phyloP scores from a whole-genome alignment of 768 basidiomycete species.

The Phylloporus arenicola region DNA sequence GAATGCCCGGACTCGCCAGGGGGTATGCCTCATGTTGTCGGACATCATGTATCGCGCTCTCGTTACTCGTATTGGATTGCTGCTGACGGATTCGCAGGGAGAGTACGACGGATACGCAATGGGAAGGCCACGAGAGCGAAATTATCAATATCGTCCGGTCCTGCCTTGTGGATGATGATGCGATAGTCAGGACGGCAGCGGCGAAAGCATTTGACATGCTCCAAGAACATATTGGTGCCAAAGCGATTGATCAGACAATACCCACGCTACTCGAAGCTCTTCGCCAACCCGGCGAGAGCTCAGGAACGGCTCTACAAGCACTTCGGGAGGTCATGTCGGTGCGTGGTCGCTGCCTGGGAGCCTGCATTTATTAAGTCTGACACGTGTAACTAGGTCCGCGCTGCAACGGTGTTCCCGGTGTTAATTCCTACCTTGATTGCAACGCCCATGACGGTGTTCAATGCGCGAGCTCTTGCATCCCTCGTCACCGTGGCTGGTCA shows the following conservation, averaged over 20 bases:
- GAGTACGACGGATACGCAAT: slow-evolving; percentile 75
- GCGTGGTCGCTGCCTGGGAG: slow-evolving; percentile 21
- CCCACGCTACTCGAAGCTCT: slow-evolving; percentile 92
- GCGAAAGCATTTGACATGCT: slow-evolving; percentile 85
- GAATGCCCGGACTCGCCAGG: slow-evolving; percentile 66
- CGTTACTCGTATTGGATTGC: neutral
- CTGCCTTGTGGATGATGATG: slow-evolving; percentile 84
- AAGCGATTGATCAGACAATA: slow-evolving; percentile 94
- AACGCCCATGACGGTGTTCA: slow-evolving; percentile 91
- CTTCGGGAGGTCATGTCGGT: slow-evolving; percentile 92
- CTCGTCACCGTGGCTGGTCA: slow-evolving; percentile 91
- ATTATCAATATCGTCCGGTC: slow-evolving; percentile 81
- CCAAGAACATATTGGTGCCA: slow-evolving; percentile 86
- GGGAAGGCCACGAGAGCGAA: slow-evolving; percentile 83
- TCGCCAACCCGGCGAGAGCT: slow-evolving; percentile 85
- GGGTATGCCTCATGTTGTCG: slow-evolving; percentile 81
- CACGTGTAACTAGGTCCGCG: slow-evolving; percentile 61
- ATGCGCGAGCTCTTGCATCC: slow-evolving; percentile 83
- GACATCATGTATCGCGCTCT: slow-evolving; percentile 66
- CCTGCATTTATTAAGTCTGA: neutral
- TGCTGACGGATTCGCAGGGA: slow-evolving; percentile 45
- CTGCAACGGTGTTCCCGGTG: slow-evolving; percentile 94
- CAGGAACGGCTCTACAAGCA: slow-evolving; percentile 93
- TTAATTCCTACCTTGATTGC: slow-evolving; percentile 90
- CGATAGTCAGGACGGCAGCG: slow-evolving; percentile 82